Evolutionary conservation across 129 eudicot species (phyloP).

Genomic region (Tagetes patula): DNA sequence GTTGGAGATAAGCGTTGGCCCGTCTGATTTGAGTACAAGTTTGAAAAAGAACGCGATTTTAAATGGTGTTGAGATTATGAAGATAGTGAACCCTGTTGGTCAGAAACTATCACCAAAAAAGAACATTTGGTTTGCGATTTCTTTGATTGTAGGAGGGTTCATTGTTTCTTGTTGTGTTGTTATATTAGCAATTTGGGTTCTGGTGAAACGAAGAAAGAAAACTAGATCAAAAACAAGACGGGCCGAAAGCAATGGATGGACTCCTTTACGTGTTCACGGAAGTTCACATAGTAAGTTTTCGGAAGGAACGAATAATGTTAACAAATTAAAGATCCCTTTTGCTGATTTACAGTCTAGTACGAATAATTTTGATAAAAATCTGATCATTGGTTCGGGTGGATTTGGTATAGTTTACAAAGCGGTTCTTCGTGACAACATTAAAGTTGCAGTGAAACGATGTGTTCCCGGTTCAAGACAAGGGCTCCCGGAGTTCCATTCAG

Average conservation of each 20-base stretch:
- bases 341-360: constrained; percentile 64
- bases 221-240: constrained; percentile 42
- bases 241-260: constrained; percentile 72
- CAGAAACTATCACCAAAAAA: constrained; percentile 21
- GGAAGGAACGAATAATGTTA: constrained; percentile 54
- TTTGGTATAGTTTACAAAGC: constrained; percentile 88
- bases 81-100: constrained; percentile 43
- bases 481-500: constrained; percentile 82
- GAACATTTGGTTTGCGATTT: constrained; percentile 46
- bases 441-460: constrained; percentile 83
- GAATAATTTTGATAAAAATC: constrained; percentile 63
- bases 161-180: constrained; percentile 35
- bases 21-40: constrained; percentile 67
- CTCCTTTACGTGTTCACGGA: constrained; percentile 53
- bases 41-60: constrained; percentile 70
- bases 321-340: constrained; percentile 66
- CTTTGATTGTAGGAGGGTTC: constrained; percentile 47
- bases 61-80: constrained; percentile 90
- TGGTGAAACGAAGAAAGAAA: constrained; percentile 43
- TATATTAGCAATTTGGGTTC: constrained; percentile 36
- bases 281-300: constrained; percentile 61
- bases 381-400: constrained; percentile 80
- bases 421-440: constrained; percentile 49
- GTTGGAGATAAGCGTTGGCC: constrained; percentile 66
- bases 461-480: constrained; percentile 88